A percentile compares a stretch with the other conserved stretches of the same genome.
Evolutionary conservation across 306 rosid species (phyloP).

Genomic region (Spatholobus suberectus): DNA sequence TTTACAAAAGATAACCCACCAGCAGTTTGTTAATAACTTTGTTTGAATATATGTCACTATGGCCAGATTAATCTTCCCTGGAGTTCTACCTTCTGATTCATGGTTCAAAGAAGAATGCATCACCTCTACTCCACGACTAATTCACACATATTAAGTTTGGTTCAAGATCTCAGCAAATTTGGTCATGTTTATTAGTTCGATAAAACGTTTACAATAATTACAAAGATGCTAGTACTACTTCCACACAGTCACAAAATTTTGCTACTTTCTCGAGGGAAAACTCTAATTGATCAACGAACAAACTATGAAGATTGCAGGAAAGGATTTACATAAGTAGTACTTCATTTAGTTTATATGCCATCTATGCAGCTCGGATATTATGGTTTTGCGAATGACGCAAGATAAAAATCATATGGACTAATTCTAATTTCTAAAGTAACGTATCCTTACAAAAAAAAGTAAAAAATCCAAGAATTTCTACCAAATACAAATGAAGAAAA

Average conservation of each 20-base stretch:
- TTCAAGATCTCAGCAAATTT: neutral
- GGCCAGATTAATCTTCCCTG: neutral
- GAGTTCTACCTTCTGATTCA: neutral
- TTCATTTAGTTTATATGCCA: neutral
- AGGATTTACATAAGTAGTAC: slow-evolving; percentile 29
- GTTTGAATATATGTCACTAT: neutral
- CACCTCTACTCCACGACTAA: neutral
- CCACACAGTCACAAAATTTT: neutral
- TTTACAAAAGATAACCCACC: neutral
- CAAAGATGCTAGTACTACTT: neutral
- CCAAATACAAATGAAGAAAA: slow-evolving; percentile 23
- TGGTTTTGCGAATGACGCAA: neutral
- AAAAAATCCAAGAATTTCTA: slow-evolving; percentile 37
- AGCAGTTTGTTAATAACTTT: neutral
- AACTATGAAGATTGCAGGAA: slow-evolving; percentile 19
- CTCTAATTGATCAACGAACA: neutral
- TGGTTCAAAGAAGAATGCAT: neutral
- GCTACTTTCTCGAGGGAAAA: neutral
- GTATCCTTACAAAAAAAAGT: slow-evolving; percentile 30
- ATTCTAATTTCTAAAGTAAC: slow-evolving; percentile 23
- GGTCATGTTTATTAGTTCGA: neutral
- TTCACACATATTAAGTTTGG: neutral
- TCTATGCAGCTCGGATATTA: neutral
- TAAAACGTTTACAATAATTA: neutral
- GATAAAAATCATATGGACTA: slow-evolving; percentile 15